Evolutionary conservation across 208 protist genomes (phyloP).

Genomic region (Trypanosoma melophagium): DNA sequence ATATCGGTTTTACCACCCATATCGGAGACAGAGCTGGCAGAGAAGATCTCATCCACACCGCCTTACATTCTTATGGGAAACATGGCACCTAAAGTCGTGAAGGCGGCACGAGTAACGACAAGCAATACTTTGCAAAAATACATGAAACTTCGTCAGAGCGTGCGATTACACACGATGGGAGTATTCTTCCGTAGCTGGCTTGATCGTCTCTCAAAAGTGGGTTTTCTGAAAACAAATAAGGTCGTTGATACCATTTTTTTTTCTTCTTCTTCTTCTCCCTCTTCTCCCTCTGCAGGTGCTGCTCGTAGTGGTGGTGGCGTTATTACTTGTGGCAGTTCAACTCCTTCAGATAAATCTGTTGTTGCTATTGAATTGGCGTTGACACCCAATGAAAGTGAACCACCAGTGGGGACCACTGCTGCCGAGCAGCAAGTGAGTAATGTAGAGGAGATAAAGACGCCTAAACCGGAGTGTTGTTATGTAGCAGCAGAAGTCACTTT

Average conservation of each 20-base stretch:
- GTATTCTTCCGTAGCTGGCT: slow-evolving; percentile 15
- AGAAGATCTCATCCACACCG: slow-evolving; percentile 4
- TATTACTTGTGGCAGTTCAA: too few relatives aligned
- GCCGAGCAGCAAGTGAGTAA: neutral
- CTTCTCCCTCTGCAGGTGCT: too few relatives aligned
- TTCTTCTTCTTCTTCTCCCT: too few relatives aligned
- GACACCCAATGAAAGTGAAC: too few relatives aligned
- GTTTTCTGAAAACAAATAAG: neutral
- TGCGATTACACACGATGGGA: neutral
- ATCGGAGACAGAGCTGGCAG: neutral
- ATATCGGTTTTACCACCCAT: neutral
- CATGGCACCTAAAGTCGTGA: neutral
- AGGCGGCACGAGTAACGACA: neutral
- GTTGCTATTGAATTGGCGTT: too few relatives aligned
- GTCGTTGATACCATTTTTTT: too few relatives aligned
- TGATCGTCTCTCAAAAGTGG: neutral
- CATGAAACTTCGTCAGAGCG: neutral
- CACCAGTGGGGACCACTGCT: neutral
- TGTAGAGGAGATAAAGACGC: neutral
- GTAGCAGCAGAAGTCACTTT: neutral
- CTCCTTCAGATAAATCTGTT: too few relatives aligned
- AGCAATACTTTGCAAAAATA: slow-evolving; percentile 7
- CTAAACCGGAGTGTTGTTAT: neutral
- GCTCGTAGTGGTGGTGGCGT: too few relatives aligned
- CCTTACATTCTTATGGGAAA: slow-evolving; percentile 12